Conservation (phyloP, 73 alveolate genomes). For the Uronychia binucleata region DNA sequence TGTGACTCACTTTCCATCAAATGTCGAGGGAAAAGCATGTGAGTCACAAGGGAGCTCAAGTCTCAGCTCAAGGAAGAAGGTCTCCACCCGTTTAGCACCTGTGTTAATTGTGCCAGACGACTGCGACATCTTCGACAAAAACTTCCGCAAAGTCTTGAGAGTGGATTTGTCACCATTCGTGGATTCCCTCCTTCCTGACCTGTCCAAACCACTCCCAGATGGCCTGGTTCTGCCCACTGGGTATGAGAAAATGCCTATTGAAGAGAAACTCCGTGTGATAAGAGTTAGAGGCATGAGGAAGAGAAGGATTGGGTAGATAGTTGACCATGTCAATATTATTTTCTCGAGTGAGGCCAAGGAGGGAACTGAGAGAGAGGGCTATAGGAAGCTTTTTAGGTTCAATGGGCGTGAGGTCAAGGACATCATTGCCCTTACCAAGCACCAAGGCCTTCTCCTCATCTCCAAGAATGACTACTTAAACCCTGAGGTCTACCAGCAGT, state of each 20-base stretch:
- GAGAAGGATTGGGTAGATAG: neutral
- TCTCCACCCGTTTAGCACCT: too few relatives aligned
- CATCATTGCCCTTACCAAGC: neutral
- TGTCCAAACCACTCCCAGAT: neutral
- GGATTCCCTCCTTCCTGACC: neutral
- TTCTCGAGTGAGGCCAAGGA: neutral
- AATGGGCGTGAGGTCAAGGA: neutral
- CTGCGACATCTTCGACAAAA: neutral
- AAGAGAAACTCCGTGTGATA: neutral
- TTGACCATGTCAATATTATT: neutral
- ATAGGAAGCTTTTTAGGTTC: neutral
- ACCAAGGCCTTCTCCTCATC: neutral
- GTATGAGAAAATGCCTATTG: neutral
- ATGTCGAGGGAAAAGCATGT: too few relatives aligned
- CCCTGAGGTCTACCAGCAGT: too few relatives aligned
- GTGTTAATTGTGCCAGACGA: neutral
- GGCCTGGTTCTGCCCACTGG: neutral
- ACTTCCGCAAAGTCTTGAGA: neutral
- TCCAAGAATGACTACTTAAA: neutral
- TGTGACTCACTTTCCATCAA: too few relatives aligned
- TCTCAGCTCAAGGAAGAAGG: too few relatives aligned
- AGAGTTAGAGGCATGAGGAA: neutral
- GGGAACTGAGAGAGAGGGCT: neutral
- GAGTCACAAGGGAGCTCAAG: too few relatives aligned
- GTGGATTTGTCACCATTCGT: neutral